Conservation (phyloP, 2,329 filamentous ascomycete species). For the Aspergillus brasiliensis region DNA sequence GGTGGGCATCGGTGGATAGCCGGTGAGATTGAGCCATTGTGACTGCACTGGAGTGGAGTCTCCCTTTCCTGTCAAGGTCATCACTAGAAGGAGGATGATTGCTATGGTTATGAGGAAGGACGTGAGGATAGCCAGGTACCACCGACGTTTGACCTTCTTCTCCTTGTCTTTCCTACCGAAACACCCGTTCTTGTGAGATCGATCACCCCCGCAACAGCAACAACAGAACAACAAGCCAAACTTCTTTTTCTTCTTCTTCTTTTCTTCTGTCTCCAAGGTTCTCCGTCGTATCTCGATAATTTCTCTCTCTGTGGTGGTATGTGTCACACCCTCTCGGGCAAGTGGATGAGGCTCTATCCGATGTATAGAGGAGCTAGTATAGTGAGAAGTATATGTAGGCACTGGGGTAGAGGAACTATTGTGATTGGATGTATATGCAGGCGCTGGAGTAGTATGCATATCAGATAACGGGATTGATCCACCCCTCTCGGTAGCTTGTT, state of each 20-base stretch:
- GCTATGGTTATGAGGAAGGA: constrained; percentile 59
- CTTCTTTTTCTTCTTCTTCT: constrained; percentile 55
- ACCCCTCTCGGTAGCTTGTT: constrained; percentile 63
- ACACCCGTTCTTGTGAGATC: constrained; percentile 59
- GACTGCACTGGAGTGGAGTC: constrained; percentile 50
- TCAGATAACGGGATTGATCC: constrained; percentile 63
- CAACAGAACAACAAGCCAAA: constrained; percentile 50
- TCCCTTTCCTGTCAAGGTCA: constrained; percentile 55
- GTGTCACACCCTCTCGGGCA: constrained; percentile 25
- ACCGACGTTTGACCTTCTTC: constrained; percentile 63
- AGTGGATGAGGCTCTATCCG: constrained; percentile 28
- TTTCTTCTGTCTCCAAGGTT: constrained; percentile 68
- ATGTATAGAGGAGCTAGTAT: constrained; percentile 26
- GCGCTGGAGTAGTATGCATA: constrained; percentile 47
- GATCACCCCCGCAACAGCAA: constrained; percentile 67
- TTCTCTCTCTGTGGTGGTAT: constrained; percentile 25
- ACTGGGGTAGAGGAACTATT: constrained; percentile 23
- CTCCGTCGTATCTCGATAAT: constrained; percentile 55
- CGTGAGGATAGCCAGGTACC: constrained; percentile 58
- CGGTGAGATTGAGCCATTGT: constrained; percentile 80
- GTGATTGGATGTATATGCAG: constrained; percentile 40
- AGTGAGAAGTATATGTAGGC: constrained; percentile 39
- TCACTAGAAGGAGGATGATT: constrained; percentile 59
- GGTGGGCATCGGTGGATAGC: constrained; percentile 82
- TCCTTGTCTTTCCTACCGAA: constrained; percentile 66